Conservation (phyloP, 2,329 filamentous ascomycete species). For the Xylariaceae sp. region DNA sequence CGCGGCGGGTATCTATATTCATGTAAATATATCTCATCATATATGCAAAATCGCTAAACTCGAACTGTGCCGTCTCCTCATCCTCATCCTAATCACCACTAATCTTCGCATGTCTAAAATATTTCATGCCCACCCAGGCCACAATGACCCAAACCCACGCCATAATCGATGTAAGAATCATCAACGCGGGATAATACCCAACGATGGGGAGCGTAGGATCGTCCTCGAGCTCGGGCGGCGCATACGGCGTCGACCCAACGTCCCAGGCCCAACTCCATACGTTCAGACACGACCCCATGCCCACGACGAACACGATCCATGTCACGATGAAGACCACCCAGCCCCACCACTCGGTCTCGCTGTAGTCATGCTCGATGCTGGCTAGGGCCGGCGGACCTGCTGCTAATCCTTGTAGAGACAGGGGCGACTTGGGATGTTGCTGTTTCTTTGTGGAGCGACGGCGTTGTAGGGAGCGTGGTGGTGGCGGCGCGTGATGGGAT, state of each 20-base stretch:
- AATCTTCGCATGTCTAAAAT: slow-evolving; percentile 96
- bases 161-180: slow-evolving; percentile 92
- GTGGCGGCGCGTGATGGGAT: slow-evolving; percentile 20
- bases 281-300: slow-evolving; percentile 91
- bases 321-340: slow-evolving; percentile 89
- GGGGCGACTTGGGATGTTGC: slow-evolving; percentile 53
- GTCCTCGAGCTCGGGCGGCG: slow-evolving; percentile 89
- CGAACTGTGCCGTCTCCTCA: too few relatives aligned
- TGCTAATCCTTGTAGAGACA: slow-evolving; percentile 51
- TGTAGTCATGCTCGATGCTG: slow-evolving; percentile 67
- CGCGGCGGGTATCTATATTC: background rate
- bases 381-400: slow-evolving; percentile 41
- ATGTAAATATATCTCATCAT: background rate
- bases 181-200: slow-evolving; percentile 91
- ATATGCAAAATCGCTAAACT: background rate
- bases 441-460: slow-evolving; percentile 40
- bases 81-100: slow-evolving; percentile 46
- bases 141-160: slow-evolving; percentile 98
- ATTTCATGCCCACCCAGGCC: slow-evolving; percentile 99
- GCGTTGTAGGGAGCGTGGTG: slow-evolving; percentile 35
- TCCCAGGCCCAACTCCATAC: slow-evolving; percentile 99
- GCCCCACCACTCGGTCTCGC: slow-evolving; percentile 96
- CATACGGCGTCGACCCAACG: slow-evolving; percentile 91
- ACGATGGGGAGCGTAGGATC: slow-evolving; percentile 92
- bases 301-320: slow-evolving; percentile 92